phyloP scores from a whole-genome alignment of 768 basidiomycete species.

The Clathrus columnatus region DNA sequence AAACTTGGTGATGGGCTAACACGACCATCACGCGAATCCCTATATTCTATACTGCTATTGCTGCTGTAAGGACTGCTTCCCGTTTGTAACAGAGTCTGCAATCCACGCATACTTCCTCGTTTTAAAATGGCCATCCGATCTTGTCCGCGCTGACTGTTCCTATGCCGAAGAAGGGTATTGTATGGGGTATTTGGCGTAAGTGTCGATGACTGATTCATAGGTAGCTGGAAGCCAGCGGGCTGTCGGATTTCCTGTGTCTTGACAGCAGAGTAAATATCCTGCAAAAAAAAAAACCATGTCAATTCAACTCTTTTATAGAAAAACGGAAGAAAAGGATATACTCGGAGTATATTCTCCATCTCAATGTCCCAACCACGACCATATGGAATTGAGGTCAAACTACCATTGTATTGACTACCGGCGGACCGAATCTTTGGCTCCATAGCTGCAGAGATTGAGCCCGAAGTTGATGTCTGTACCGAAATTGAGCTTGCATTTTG shows the following conservation, averaged over 20 bases:
- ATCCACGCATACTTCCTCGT: slow-evolving; percentile 84
- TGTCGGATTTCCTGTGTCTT: slow-evolving; percentile 87
- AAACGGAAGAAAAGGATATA: slow-evolving; percentile 22
- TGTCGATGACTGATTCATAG: slow-evolving; percentile 36
- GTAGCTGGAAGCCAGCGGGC: slow-evolving; percentile 45
- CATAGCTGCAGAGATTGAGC: slow-evolving; percentile 11
- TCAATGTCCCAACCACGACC: slow-evolving; percentile 76
- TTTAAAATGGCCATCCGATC: slow-evolving; percentile 75
- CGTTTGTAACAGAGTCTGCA: slow-evolving; percentile 71
- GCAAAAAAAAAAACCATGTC: background rate
- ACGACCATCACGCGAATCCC: slow-evolving; percentile 44
- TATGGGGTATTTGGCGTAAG: slow-evolving; percentile 42
- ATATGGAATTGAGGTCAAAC: slow-evolving; percentile 35
- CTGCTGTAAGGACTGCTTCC: slow-evolving; percentile 78
- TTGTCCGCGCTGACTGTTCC: slow-evolving; percentile 54
- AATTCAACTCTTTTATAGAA: background rate
- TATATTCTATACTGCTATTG: slow-evolving; percentile 53
- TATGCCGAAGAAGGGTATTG: slow-evolving; percentile 46
- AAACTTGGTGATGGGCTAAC: slow-evolving; percentile 94
- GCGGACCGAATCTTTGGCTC: slow-evolving; percentile 27
- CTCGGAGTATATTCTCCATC: slow-evolving; percentile 82
- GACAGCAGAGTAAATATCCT: slow-evolving; percentile 95
- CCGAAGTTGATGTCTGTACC: slow-evolving; percentile 42
- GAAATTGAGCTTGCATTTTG: slow-evolving; percentile 58
- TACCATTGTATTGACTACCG: slow-evolving; percentile 13